These are phyloP conservation scores for Geotrichum australiense DNA, from an alignment of 1,139 yeast genomes.

Conservation along the genomic window DNA sequence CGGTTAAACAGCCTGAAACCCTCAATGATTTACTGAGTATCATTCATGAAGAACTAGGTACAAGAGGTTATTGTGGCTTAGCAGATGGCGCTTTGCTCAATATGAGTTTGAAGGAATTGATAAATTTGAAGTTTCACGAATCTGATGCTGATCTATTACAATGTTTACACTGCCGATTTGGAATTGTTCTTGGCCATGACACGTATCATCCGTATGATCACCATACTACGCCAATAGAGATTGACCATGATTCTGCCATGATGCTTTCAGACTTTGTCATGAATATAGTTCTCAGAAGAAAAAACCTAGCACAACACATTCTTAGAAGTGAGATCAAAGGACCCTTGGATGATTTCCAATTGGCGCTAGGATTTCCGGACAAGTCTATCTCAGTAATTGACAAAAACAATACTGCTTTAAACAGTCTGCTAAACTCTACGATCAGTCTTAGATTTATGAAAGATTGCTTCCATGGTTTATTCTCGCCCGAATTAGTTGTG, in stretches of 20 bases:
- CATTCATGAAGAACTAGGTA: constrained; percentile 70
- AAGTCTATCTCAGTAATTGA: constrained; percentile 33
- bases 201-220: constrained; percentile 62
- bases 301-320: constrained; percentile 48
- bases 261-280: constrained; percentile 56
- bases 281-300: constrained; percentile 51
- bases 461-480: constrained; percentile 52
- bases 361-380: constrained; percentile 65
- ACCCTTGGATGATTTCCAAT: constrained; percentile 64
- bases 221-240: constrained; percentile 41
- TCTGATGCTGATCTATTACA: constrained; percentile 62
- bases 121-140: constrained; percentile 40
- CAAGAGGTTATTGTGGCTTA: constrained; percentile 59
- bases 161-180: constrained; percentile 70
- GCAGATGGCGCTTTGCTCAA: constrained; percentile 57
- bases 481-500: constrained; percentile 37
- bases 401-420: constrained; percentile 39
- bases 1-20: constrained; percentile 22
- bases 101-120: constrained; percentile 50
- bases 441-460: constrained; percentile 47
- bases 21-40: constrained; percentile 46
- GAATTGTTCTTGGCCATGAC: constrained; percentile 54
- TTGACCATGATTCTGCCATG: constrained; percentile 47
- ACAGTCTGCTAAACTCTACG: constrained; percentile 47
- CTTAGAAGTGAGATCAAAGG: constrained; percentile 61